A percentile compares a stretch with the other conserved stretches of the same genome.
These are phyloP conservation scores for Heritiera littoralis DNA, from an alignment of 345 rosid species.

Conservation along the genomic window DNA sequence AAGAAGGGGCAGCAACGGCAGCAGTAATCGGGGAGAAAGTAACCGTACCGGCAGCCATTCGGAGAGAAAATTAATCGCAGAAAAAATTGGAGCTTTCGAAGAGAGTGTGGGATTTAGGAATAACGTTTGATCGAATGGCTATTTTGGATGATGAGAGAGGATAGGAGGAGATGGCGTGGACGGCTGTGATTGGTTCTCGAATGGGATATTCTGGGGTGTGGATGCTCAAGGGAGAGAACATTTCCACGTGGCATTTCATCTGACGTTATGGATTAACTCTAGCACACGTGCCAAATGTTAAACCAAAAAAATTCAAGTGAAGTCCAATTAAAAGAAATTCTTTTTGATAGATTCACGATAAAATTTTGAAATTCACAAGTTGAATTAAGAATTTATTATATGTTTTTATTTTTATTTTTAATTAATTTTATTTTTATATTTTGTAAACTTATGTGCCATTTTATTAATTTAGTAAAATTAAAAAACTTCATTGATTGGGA, in stretches of 20 bases:
- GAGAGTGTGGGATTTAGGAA: neutral
- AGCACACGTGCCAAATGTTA: neutral
- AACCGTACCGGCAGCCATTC: slow-evolving; percentile 24
- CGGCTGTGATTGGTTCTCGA: slow-evolving; percentile 8
- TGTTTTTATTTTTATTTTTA: too few species aligned
- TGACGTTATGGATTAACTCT: too few species aligned
- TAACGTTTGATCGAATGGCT: neutral
- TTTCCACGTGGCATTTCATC: neutral
- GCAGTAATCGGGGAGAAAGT: neutral
- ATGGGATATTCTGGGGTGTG: slow-evolving; percentile 6
- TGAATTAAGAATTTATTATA: too few species aligned
- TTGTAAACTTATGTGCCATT: too few species aligned
- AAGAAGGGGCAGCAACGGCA: slow-evolving; percentile 18
- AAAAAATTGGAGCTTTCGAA: neutral
- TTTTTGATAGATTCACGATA: too few species aligned
- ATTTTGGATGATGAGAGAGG: slow-evolving; percentile 2
- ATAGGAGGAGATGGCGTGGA: neutral
- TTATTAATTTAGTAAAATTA: too few species aligned
- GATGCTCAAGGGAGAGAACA: neutral
- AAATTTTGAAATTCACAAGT: too few species aligned
- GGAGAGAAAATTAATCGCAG: neutral
- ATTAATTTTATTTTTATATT: too few species aligned
- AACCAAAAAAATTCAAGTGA: too few species aligned
- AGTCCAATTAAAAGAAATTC: too few species aligned
- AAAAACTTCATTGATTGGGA: too few species aligned